Evolutionary conservation across 2,329 filamentous ascomycete genomes (phyloP), one percentile per base, ranked within the genome.

Genomic region (Sporothrix pallida): DNA sequence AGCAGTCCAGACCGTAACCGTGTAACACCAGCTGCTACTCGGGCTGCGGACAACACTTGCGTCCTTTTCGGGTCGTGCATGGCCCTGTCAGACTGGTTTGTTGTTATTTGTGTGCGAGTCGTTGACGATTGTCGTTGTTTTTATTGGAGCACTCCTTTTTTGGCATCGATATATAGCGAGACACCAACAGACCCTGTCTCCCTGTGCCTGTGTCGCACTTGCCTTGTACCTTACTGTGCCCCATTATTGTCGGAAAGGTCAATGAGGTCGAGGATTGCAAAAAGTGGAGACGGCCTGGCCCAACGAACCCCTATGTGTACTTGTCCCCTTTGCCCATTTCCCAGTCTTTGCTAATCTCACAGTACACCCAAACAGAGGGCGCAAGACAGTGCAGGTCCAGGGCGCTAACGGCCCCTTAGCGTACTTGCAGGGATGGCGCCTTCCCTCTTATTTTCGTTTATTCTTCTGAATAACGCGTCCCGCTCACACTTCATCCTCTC

Each of bases 401-500:
- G 7, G 63, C 71, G 63, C 71, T 73, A 73, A 69, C 71, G 54
- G 44, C 20, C 23, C 31, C 71, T 37, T 54, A 37, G 69, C 8
- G 42, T 37, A 20, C 20, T 10, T 69, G 48, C 67, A 69, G 67
- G 65, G 48, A 54, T 23, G 46, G 48, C 67, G 48, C 52, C 71
- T 68, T 72, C 37, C 42, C 46, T 65, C 5, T 54, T 72, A 26
- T n/a, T 15, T 50, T 42, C 20, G n/a, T 48, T 48, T 48, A 8
- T 23, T 44, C 50, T 72, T 37, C 26, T 20, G 42, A 44, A 69
- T 62, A 72, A 72, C 71, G 71, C 71, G 63, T 72, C 54, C 71
- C 62, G 17, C 8, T 54, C 31, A 37, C 31, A 37, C 31, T 37
- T 37, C 31, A 37, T 37, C 31, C 31, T 37, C 31, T 37, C 48